Evolutionary conservation across 2,329 filamentous ascomycete species (phyloP), one percentile per base, ranked within the genome.

Genomic region (Lojkania enalia): DNA sequence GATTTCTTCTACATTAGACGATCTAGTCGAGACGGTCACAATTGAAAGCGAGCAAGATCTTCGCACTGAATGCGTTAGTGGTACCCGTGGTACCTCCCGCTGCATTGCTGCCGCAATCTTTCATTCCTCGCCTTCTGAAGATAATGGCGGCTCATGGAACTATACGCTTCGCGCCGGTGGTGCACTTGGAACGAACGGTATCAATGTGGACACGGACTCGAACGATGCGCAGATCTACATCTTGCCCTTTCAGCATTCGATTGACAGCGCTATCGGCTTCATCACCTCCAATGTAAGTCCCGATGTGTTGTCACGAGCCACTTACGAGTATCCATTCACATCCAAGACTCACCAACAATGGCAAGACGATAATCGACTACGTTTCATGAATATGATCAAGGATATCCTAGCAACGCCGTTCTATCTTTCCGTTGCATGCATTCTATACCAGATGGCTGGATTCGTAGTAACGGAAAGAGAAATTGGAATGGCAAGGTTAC

Each of bases 381-480:
- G 9, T 7, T 11, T 33, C 15, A 11, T 11, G 30, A 16, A 33
- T 16, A 16, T 16, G 30, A 33, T 11, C 15, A 15, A 7, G 7
- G 7, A 9, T 7, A 11, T 11, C 30, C 7, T 33, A 7, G 30
- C 30, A 11, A 33, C 15, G 9, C 9, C 15, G 9, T 16, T 81
- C 3, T 81, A 91, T 54, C 80, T 88, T 30, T 84, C 83, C 15
- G 78, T 91, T 46, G 81, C 91, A 29, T 87, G 87, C 42, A 78
- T 94, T 21, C 84, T 83, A 35, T 95, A 95, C 64, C 89, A 95
- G 58, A 74, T 94, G 44, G 86, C 87, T 0, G 90, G 90, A 5
- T 82, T 89, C 57, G 83, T 94, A 58, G 88, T 89, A 6, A 82
- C 84, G 2, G 90, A 95, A 70, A 78, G 89, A 38, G 90, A 95